A percentile compares a stretch with the other conserved stretches of the same genome.
These are phyloP conservation scores for Letharia columbiana DNA, from an alignment of 495 filamentous ascomycete species.

Conservation along the genomic window DNA sequence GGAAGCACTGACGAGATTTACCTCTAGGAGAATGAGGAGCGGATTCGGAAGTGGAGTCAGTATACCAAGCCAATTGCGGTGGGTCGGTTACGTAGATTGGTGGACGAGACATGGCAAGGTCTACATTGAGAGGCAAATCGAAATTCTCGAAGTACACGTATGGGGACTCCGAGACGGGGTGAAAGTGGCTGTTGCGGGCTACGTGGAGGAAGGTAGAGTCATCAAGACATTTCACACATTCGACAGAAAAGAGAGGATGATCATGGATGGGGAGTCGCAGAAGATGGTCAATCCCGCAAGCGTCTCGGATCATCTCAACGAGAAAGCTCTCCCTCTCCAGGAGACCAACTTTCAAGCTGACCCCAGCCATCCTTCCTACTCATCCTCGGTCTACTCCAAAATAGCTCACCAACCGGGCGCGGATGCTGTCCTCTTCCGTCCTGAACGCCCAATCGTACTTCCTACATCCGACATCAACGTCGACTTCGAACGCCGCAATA, in stretches of 20 bases:
- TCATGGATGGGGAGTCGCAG: constrained; percentile 52
- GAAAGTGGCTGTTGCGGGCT: constrained; percentile 79
- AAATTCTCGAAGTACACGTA: constrained; percentile 80
- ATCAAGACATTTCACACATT: constrained; percentile 83
- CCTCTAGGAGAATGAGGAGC: constrained; percentile 76
- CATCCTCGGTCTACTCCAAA: constrained; percentile 22
- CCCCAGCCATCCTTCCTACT: constrained; percentile 13
- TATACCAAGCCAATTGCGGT: constrained; percentile 84
- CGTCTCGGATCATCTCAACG: constrained; percentile 16
- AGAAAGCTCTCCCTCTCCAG: constrained; percentile 24
- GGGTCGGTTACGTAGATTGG: constrained; percentile 80
- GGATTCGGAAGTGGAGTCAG: constrained; percentile 85
- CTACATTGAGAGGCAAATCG: constrained; percentile 75
- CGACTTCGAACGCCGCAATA: constrained; percentile 72
- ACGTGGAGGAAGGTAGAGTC: constrained; percentile 73
- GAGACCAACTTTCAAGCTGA: constrained; percentile 17
- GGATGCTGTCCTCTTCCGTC: constrained; percentile 69
- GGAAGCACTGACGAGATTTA: constrained; percentile 75
- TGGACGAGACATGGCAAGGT: constrained; percentile 70
- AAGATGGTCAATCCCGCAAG: constrained; percentile 29
- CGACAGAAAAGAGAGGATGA: constrained; percentile 58
- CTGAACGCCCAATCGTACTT: constrained; percentile 54
- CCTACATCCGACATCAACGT: constrained; percentile 84
- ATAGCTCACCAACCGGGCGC: constrained; percentile 41
- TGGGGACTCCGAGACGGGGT: constrained; percentile 87